These are phyloP conservation scores for Monilinia fructicola DNA, from an alignment of 2,329 filamentous ascomycete species.

Conservation along the genomic window DNA sequence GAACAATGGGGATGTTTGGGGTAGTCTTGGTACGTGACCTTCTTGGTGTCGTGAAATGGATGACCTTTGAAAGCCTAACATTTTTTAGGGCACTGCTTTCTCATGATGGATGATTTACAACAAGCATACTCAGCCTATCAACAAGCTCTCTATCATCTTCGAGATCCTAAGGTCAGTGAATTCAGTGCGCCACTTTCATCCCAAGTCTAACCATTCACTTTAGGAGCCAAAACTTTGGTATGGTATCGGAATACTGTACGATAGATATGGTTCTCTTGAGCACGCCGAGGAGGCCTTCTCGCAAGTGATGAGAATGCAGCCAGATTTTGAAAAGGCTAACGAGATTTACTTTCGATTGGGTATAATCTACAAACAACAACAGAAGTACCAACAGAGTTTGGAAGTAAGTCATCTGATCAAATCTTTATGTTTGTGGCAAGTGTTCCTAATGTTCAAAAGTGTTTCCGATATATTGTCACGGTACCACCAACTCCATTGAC, in stretches of 20 bases:
- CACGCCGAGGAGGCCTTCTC: slow-evolving; percentile 98
- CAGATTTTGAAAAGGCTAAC: slow-evolving; percentile 96
- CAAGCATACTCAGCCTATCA: slow-evolving; percentile 97
- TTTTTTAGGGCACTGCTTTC: slow-evolving; percentile 80
- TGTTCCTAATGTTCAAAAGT: slow-evolving; percentile 53
- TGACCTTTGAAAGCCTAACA: slow-evolving; percentile 28
- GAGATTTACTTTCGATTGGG: slow-evolving; percentile 98
- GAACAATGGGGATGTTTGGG: slow-evolving; percentile 93
- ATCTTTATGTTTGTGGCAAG: background rate
- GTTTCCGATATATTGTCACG: slow-evolving; percentile 96
- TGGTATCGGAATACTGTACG: slow-evolving; percentile 95
- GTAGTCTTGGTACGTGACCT: slow-evolving; percentile 73
- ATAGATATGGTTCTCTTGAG: slow-evolving; percentile 92
- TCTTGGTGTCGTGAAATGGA: slow-evolving; percentile 5
- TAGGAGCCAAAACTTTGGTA: slow-evolving; percentile 98
- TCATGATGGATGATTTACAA: slow-evolving; percentile 98
- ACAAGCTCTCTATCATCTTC: slow-evolving; percentile 87
- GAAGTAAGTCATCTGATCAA: slow-evolving; percentile 60
- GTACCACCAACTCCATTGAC: slow-evolving; percentile 90
- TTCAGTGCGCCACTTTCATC: background rate
- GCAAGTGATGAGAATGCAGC: slow-evolving; percentile 98
- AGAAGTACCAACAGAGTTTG: slow-evolving; percentile 87
- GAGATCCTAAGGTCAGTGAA: slow-evolving; percentile 76
- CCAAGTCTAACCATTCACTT: slow-evolving; percentile 27
- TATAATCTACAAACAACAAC: slow-evolving; percentile 99